Evolutionary conservation across 306 rosid genomes (phyloP), one percentile per base, ranked within the genome.

Genomic region (Lathyrus sativus): DNA sequence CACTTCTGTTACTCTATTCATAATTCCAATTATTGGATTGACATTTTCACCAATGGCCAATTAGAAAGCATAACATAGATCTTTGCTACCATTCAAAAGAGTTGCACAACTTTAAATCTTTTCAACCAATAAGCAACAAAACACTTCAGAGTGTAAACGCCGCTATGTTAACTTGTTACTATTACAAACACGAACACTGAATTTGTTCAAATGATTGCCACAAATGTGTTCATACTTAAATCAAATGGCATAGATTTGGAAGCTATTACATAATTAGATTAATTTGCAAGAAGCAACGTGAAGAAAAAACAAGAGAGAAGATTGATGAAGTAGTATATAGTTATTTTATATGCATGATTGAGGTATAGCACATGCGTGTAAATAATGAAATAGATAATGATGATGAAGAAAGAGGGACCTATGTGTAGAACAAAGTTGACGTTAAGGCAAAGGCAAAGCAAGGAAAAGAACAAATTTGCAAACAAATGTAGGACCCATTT

Each of bases 381-480:
- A 62, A 72, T 60, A 60, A 74, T 60, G 81, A 72, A 78, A 67
- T 56, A 15, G 62, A 56, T 46, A 76, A 78, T 65, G 74, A 72
- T 68, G 73, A 63, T 57, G 67, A 71, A 12, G 50, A 58, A 26
- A 15, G 68, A 19, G 74, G 82, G 80, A 41, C 71, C 72, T 1
- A 31, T 17, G 10, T 19, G 82, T 65, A 35, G 15, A 62, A 75
- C 80, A 78, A 67, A 81, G 84, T 82, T 86, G 89, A 84, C 95
- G 91, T 88, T 82, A 81, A 80, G 85, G 85, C 82, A 68, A 88
- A 84, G 91, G 85, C 79, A 78, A 70, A 78, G 76, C 15, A 12
- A 62, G 79, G 66, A 73, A 73, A 73, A 68, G 33, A 73, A 75
- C 79, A 80, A 81, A 78, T 29, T 45, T 65, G 76, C 15, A 37